Conservation (phyloP, 257 asterid species). For the Cynanchum wilfordii region DNA sequence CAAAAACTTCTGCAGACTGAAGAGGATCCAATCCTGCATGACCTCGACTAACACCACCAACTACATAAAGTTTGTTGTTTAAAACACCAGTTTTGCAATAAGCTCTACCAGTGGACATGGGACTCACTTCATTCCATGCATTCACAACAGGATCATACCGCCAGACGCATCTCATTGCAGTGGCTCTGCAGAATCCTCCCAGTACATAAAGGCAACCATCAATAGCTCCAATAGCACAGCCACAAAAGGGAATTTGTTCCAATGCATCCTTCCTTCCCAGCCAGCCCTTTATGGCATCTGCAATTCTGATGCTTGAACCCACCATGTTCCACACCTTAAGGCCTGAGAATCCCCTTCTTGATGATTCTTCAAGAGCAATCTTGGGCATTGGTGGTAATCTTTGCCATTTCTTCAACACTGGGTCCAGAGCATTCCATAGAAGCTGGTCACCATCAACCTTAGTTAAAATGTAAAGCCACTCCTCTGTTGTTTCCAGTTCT, state of each 20-base stretch:
- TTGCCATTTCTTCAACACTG: slow-evolving; percentile 62
- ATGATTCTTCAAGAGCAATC: slow-evolving; percentile 33
- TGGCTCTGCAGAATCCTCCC: slow-evolving; percentile 74
- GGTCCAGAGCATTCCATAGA: slow-evolving; percentile 79
- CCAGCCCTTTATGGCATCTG: slow-evolving; percentile 54
- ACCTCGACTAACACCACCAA: slow-evolving; percentile 84
- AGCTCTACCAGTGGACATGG: slow-evolving; percentile 79
- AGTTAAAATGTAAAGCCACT: slow-evolving; percentile 75
- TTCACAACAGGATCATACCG: slow-evolving; percentile 64
- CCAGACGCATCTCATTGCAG: slow-evolving; percentile 56
- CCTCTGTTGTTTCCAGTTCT: slow-evolving; percentile 66
- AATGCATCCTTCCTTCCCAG: slow-evolving; percentile 52
- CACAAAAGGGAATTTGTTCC: slow-evolving; percentile 73
- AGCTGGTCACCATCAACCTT: slow-evolving; percentile 54
- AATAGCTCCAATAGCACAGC: slow-evolving; percentile 76
- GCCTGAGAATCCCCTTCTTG: slow-evolving; percentile 41
- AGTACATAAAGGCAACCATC: slow-evolving; percentile 70
- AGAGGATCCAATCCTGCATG: slow-evolving; percentile 75
- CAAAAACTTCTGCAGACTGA: slow-evolving; percentile 84
- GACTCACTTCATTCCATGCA: slow-evolving; percentile 62
- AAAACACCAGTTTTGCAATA: slow-evolving; percentile 74
- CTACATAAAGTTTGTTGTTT: slow-evolving; percentile 70
- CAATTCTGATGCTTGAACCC: slow-evolving; percentile 59
- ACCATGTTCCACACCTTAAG: slow-evolving; percentile 56
- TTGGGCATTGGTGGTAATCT: slow-evolving; percentile 72